Evolutionary conservation across 495 filamentous ascomycete genomes (phyloP), one percentile per base, ranked within the genome.

Genomic region (Pseudomonodictys pantanalensis): DNA sequence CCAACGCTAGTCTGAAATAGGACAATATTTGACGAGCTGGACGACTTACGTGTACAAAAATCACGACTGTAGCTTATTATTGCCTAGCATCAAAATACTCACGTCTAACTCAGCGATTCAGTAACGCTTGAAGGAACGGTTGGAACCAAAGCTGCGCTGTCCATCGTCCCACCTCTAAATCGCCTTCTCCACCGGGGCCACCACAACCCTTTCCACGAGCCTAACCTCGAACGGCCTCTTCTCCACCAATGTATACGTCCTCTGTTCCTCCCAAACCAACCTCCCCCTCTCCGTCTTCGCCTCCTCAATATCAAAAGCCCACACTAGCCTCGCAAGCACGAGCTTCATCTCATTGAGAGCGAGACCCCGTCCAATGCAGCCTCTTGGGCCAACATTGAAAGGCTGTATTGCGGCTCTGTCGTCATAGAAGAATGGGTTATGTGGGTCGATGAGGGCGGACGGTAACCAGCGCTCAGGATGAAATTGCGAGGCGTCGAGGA

Each of bases 391-490:
- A 11, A 69, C 42, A 22, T 46, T 49, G 39, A 70, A 72, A 0
- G 62, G 43, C 48, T 67, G 55, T 3, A 58, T 29, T 3, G 53
- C 57, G n/a, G 44, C 59, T 22, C 66, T 55, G 8, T 29, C n/a
- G 39, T 72, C 68, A 23, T 11, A 42, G 41, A 48, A 56, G 43
- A 62, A 67, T 5, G 22, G 29, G 2, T 43, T 42, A 3, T 29
- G 45, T 10, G 56, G 46, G n/a, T 48, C n/a, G 6, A 10, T 52
- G 12, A 18, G 9, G 18, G 35, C 51, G 28, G 38, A 28, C 3
- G 20, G 30, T 3, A 71, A 32, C 64, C 64, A 71, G 3, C 69
- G 56, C 46, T 71, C 67, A 24, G 69, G 69, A 18, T 66, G 52
- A 52, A 68, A 71, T 4, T 30, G n/a, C n/a, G 59, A 38, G 17